These are phyloP conservation scores for Thielaviopsis musarum DNA, from an alignment of 2,329 filamentous ascomycete genomes.

Conservation along the genomic window DNA sequence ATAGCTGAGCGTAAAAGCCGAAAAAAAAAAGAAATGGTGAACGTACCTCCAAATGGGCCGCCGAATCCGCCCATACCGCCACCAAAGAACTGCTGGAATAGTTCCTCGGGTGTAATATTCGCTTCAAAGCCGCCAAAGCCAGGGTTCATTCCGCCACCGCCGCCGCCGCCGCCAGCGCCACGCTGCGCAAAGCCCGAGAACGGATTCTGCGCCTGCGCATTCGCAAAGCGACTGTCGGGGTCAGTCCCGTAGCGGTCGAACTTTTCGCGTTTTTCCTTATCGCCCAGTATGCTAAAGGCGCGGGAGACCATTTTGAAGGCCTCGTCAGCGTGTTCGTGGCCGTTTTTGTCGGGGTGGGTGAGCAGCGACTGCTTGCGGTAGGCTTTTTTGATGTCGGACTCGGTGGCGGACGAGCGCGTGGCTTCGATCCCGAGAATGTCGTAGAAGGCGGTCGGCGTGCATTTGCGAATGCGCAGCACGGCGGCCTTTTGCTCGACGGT, in stretches of 20 bases:
- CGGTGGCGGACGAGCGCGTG: constrained; percentile 47
- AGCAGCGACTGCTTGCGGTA: constrained; percentile 87
- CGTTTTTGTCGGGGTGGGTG: constrained; percentile 98
- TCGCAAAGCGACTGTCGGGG: constrained; percentile 72
- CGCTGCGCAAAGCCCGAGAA: constrained; percentile 44
- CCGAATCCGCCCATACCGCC: constrained; percentile 57
- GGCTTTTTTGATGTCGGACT: constrained; percentile 89
- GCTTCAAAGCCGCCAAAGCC: constrained; percentile 54
- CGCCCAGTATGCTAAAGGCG: constrained; percentile 83
- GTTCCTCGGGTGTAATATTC: constrained; percentile 87
- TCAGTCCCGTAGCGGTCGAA: constrained; percentile 84
- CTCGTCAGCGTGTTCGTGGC: constrained; percentile 85
- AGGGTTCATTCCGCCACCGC: constrained; percentile 22
- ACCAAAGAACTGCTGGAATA: constrained; percentile 95
- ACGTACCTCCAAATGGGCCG: constrained; percentile 27
- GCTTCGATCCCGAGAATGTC: constrained; percentile 69
- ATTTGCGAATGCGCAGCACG: constrained; percentile 75
- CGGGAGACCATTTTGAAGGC: constrained; percentile 96
- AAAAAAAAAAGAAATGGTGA: neutral
- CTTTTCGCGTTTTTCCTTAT: constrained; percentile 80
- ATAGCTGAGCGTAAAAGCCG: neutral
- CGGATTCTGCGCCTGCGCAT: constrained; percentile 37
- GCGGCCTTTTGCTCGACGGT: constrained; percentile 84
- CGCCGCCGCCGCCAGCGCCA: constrained; percentile 30
- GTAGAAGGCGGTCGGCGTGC: constrained; percentile 77